Conservation (phyloP, 495 filamentous ascomycete species). For the Penicillium silybi region DNA sequence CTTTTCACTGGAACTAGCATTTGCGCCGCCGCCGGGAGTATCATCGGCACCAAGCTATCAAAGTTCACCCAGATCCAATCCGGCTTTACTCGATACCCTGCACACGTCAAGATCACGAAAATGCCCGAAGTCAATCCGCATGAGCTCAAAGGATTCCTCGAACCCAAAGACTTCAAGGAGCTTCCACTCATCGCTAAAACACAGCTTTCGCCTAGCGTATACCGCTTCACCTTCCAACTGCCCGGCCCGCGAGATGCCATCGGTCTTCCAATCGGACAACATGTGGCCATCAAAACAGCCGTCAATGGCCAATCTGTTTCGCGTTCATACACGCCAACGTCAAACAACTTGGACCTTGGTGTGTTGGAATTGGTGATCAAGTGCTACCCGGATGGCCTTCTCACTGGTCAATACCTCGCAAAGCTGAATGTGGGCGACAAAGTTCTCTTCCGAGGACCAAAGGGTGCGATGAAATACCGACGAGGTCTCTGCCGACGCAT, state of each 20-base stretch:
- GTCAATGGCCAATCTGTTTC: conserved; percentile 39
- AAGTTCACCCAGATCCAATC: conserved; percentile 25
- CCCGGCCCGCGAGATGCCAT: conserved; percentile 35
- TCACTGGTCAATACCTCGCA: conserved; percentile 38
- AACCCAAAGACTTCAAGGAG: conserved; percentile 41
- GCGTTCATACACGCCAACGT: conserved; percentile 44
- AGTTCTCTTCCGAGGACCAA: conserved; percentile 43
- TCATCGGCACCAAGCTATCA: conserved; percentile 5
- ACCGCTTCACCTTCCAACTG: conserved; percentile 44
- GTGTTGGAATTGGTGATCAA: conserved; percentile 40
- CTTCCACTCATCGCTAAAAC: conserved; percentile 42
- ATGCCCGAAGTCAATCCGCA: conserved; percentile 27
- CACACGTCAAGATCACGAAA: conserved; percentile 23
- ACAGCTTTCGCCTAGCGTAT: conserved; percentile 41
- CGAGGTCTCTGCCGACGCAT: conserved; percentile 29
- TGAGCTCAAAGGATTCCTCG: conserved; percentile 33
- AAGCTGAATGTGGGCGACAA: conserved; percentile 34
- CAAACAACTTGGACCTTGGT: conserved; percentile 44
- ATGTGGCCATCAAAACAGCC: conserved; percentile 44
- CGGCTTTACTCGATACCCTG: conserved; percentile 35
- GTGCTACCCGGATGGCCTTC: conserved; percentile 36
- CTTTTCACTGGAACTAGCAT: conserved; percentile 6
- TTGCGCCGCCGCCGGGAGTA: not conserved
- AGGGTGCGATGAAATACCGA: conserved; percentile 39
- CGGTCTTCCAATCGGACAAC: conserved; percentile 51